Evolutionary conservation across 108 stramenopile genomes (phyloP).

Genomic region (Cyclotella distinguenda): DNA sequence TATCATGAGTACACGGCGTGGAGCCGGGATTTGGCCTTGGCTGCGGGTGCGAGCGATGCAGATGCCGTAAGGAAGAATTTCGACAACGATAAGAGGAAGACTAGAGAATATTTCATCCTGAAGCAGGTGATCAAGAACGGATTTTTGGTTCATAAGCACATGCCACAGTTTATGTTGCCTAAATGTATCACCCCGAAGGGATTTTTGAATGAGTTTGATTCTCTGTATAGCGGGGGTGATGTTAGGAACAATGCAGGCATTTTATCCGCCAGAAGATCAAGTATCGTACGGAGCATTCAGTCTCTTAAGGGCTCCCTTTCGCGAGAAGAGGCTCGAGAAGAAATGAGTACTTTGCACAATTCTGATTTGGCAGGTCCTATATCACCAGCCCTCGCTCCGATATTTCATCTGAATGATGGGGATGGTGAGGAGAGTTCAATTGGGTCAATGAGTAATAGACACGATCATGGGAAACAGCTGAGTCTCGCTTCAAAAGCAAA

Average conservation of each 20-base stretch:
- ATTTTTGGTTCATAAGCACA: slow-evolving; percentile 47
- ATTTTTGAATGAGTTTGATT: slow-evolving; percentile 38
- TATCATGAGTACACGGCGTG: slow-evolving; percentile 76
- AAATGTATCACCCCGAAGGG: slow-evolving; percentile 44
- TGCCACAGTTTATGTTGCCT: slow-evolving; percentile 51
- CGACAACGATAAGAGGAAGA: slow-evolving; percentile 65
- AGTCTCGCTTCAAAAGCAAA: slow-evolving; percentile 35
- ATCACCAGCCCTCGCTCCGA: slow-evolving; percentile 26
- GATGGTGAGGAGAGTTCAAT: background rate
- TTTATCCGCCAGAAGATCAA: background rate
- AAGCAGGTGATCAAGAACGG: slow-evolving; percentile 57
- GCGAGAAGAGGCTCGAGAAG: slow-evolving; percentile 34
- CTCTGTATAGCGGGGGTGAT: slow-evolving; percentile 8
- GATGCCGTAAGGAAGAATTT: slow-evolving; percentile 77
- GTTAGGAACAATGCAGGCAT: background rate
- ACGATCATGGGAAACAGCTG: background rate
- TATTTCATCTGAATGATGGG: slow-evolving; percentile 11
- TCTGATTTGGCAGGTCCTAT: slow-evolving; percentile 33
- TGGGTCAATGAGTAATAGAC: background rate
- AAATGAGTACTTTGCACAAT: slow-evolving; percentile 36
- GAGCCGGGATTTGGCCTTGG: slow-evolving; percentile 77
- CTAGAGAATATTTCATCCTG: slow-evolving; percentile 77
- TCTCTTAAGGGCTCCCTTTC: background rate
- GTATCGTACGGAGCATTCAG: slow-evolving; percentile 4
- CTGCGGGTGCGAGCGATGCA: slow-evolving; percentile 77